Evolutionary conservation across 1,284 basidiomycete species (phyloP), one percentile per base, ranked within the genome.

Genomic region (Fomitiporia mediterranea): DNA sequence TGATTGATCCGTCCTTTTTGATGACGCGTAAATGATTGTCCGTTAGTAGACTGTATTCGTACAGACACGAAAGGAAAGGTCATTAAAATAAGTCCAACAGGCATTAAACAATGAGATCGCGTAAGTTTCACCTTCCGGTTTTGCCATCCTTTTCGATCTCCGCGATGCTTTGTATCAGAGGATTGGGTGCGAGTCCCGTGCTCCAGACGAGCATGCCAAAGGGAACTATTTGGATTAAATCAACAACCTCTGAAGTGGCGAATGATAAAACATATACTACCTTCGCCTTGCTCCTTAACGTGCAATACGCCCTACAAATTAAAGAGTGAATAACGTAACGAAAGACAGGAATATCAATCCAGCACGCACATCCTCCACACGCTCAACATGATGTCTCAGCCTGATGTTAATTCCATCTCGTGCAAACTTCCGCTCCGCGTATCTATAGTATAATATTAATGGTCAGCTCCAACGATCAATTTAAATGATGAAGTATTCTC

Each of bases 161-260:
- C 3, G 70, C 68, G 48, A 91, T 80, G 0, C 77, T 74, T 55
- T 79, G 69, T 47, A 94, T 78, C 40, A 94, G 73, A 6, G 91
- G 89, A 65, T 93, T 93, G 2, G 88, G 82, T 7, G 88, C 79
- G 6, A 94, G 75, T 1, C 90, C 91, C 3, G 91, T 93, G 62
- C 83, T 86, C 93, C 92, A 94, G 17, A 95, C 90, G 4, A 92
- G 78, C 37, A 94, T 72, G 13, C 91, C 91, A 66, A 86, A 91
- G 11, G 82, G 83, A 25, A 90, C 87, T 88, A 27, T 42, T 4
- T 32, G 32, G 15, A 5, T 42, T 42, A 17, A 23, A 17, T 42
- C 40, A 42, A 5, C 7, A 6, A 5, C 6, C 46, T 48, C 47
- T 38, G 53, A 60, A 42, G 68, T 37, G 23, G 28, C 58, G 48